A percentile compares a stretch with the other conserved stretches of the same genome.
phyloP scores from a whole-genome alignment of 2,329 filamentous ascomycete genomes.

The Penicillium nordicum region DNA sequence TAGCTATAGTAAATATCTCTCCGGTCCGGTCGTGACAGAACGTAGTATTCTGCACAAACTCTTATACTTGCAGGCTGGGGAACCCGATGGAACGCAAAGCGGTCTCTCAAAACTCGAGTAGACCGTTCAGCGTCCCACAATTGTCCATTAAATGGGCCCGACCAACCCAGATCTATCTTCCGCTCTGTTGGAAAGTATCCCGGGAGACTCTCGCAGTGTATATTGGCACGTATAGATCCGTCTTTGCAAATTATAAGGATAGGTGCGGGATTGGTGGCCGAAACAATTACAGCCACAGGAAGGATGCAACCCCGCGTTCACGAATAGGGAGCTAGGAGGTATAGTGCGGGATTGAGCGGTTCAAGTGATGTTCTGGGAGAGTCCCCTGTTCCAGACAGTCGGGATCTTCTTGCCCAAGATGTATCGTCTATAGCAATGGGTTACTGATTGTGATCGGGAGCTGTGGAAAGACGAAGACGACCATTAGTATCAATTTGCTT shows the following conservation, averaged over 20 bases:
- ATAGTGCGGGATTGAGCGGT: not conserved
- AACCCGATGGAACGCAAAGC: constrained; percentile 53
- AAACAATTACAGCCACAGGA: constrained; percentile 1
- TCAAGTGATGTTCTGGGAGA: not conserved
- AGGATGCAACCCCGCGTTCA: constrained; percentile 14
- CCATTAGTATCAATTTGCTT: constrained; percentile 12
- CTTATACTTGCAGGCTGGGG: constrained; percentile 37
- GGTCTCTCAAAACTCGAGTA: constrained; percentile 48
- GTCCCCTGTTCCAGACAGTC: not conserved
- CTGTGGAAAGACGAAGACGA: constrained; percentile 6
- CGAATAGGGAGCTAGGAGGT: not conserved
- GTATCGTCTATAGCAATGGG: constrained; percentile 8
- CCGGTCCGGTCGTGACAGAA: not conserved
- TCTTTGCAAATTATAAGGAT: not conserved
- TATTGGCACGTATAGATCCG: not conserved
- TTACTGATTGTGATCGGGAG: constrained; percentile 7
- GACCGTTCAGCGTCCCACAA: constrained; percentile 51
- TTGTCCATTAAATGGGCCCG: constrained; percentile 38
- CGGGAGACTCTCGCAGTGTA: not conserved
- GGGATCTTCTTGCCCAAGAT: not conserved
- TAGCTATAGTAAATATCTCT: constrained; percentile 5
- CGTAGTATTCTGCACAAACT: not conserved
- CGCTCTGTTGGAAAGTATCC: not conserved
- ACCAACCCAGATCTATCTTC: constrained; percentile 15
- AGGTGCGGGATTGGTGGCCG: not conserved